Evolutionary conservation across 345 rosid genomes (phyloP).

Genomic region (Dipteronia dyeriana): DNA sequence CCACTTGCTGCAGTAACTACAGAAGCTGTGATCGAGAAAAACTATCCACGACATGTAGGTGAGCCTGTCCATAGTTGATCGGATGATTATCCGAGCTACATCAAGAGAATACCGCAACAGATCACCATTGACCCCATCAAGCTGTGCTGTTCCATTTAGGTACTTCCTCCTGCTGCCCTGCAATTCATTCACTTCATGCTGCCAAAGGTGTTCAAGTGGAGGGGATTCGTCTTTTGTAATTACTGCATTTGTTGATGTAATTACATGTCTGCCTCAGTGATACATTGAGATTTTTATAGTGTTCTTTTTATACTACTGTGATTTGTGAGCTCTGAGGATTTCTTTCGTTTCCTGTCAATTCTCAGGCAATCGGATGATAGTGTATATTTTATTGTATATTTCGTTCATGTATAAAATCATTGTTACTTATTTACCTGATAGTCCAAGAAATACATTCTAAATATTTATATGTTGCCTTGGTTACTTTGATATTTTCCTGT

Average conservation of each 20-base stretch:
- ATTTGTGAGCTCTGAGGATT: neutral
- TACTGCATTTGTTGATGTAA: conserved; percentile 1
- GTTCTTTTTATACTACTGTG: neutral
- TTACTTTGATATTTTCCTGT: neutral
- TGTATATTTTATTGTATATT: neutral
- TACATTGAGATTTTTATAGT: neutral
- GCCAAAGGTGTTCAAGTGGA: neutral
- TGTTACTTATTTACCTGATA: too few relatives aligned
- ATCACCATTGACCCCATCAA: neutral
- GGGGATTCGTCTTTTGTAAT: neutral
- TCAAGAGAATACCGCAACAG: neutral
- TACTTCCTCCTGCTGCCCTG: neutral
- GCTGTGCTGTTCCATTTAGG: neutral
- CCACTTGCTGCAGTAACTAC: neutral
- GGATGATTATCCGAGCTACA: neutral
- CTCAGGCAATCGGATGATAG: neutral
- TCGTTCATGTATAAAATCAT: neutral
- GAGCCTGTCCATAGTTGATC: neutral
- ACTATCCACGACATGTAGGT: neutral
- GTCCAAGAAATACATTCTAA: neutral
- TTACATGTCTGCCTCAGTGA: neutral
- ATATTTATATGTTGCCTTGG: neutral
- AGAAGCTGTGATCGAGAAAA: neutral
- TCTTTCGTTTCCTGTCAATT: neutral
- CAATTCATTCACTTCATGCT: neutral